Evolutionary conservation across 495 filamentous ascomycete genomes (phyloP), one percentile per base, ranked within the genome.

Genomic region (Lentithecium fluviatile): DNA sequence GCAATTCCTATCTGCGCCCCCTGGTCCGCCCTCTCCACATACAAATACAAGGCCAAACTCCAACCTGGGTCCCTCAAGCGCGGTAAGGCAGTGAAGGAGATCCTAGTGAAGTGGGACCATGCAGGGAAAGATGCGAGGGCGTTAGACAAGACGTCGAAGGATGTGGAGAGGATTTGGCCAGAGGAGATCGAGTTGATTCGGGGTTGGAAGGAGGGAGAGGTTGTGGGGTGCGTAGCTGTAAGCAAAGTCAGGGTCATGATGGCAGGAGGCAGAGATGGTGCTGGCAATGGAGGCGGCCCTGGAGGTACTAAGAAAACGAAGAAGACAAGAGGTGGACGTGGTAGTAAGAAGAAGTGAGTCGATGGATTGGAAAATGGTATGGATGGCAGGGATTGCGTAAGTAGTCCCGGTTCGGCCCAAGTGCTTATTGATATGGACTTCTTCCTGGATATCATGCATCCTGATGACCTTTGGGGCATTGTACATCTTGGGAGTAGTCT

Each of bases 61-160:
- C 94, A 97, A 75, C 94, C 94, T 0, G 94, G 94, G 2, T 67
- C 83, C 2, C 80, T 85, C 66, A 98, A 98, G 80, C 95, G 96
- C 76, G 92, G 93, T 1, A 98, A 96, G 72, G 94, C 93, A 15
- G 84, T 96, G 23, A 88, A 88, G 74, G 91, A 96, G 74, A 88
- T 97, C 40, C 69, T 95, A 17, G 81, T 82, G 37, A 80, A 80
- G 47, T 97, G 94, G 91, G 72, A 80, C 7, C 69, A 70, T 11
- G 79, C 86, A 58, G 76, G 79, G 0, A 68, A 65, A 23, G 72
- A 80, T 48, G 64, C 66, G 37, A 83, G 78, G 55, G 73, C 73
- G 15, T 62, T 88, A 4, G 86, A 89, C 65, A 79, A 82, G 68
- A 73, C 70, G 52, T 75, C 72, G 25, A 47, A 74, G 58, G 90